Evolutionary conservation across 106 monocot genomes (phyloP).

Genomic region (Amphibolis antarctica): DNA sequence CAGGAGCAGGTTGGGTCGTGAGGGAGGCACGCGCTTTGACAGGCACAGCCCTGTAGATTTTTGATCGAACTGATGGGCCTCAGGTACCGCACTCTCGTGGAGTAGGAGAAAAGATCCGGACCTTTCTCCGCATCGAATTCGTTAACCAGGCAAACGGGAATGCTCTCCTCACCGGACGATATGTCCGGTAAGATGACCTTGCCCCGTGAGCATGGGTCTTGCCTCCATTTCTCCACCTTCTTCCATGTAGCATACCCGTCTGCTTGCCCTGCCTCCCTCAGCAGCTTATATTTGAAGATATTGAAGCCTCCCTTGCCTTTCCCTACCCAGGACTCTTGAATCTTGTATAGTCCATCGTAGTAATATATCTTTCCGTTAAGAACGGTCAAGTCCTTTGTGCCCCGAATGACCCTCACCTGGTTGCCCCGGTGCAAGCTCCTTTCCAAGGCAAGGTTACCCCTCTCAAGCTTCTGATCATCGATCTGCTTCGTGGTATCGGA

Average conservation of each 20-base stretch:
- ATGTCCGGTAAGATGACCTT: conserved; percentile 41
- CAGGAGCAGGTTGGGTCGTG: conserved; percentile 51
- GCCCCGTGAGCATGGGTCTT: conserved; percentile 38
- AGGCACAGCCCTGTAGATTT: conserved; percentile 35
- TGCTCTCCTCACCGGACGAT: conserved; percentile 48
- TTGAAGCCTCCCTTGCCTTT: conserved; percentile 52
- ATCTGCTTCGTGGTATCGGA: conserved; percentile 1
- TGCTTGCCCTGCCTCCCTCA: conserved; percentile 49
- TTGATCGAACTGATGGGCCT: conserved; percentile 16
- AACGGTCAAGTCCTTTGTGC: conserved; percentile 25
- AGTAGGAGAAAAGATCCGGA: conserved; percentile 45
- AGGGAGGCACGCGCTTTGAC: conserved; percentile 45
- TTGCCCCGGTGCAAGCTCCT: conserved; percentile 41
- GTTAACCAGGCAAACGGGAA: conserved; percentile 65
- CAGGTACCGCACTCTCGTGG: conserved; percentile 26
- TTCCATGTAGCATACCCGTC: conserved; percentile 55
- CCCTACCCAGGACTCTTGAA: conserved; percentile 50
- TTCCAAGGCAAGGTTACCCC: conserved; percentile 75
- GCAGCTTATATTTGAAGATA: conserved; percentile 66
- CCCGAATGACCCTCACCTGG: conserved; percentile 52
- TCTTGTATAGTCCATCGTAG: conserved; percentile 73
- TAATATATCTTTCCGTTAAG: conserved; percentile 46
- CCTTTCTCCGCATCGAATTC: conserved; percentile 56
- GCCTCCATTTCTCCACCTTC: conserved; percentile 46
- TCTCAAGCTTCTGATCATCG: conserved; percentile 69